A percentile compares a stretch with the other conserved stretches of the same genome.
Conservation (phyloP, 192 early-diverging fungal species). For the Geranomyces michiganensis region DNA sequence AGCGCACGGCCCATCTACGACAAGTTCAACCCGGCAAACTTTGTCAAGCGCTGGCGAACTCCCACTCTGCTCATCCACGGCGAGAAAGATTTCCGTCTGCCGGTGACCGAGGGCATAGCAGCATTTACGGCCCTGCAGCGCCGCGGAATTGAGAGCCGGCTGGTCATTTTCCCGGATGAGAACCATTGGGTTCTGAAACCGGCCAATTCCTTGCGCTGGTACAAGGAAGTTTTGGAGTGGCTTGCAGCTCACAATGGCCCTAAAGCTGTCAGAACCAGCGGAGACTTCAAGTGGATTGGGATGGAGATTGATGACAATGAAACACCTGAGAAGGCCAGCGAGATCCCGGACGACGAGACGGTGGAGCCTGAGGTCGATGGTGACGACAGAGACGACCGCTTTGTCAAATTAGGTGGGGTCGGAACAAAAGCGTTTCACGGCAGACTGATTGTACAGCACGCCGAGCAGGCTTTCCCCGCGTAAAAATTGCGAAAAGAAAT, state of each 20-base stretch:
- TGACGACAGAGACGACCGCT: background rate
- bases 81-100: slow-evolving; percentile 58
- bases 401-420: background rate
- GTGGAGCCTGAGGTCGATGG: background rate
- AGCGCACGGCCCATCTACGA: slow-evolving; percentile 54
- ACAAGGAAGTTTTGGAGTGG: slow-evolving; percentile 71
- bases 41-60: slow-evolving; percentile 72
- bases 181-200: slow-evolving; percentile 71
- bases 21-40: slow-evolving; percentile 68
- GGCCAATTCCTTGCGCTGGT: slow-evolving; percentile 75
- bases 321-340: background rate
- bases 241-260: slow-evolving; percentile 45
- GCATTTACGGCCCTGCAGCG: slow-evolving; percentile 78
- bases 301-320: slow-evolving; percentile 6
- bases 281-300: background rate
- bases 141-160: slow-evolving; percentile 64
- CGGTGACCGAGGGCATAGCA: slow-evolving; percentile 69
- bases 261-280: background rate
- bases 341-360: background rate
- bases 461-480: background rate
- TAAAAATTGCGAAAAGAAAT: no score
- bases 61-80: slow-evolving; percentile 82
- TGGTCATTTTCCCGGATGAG: slow-evolving; percentile 80
- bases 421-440: background rate
- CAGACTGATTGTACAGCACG: background rate